Evolutionary conservation across 208 protist genomes (phyloP).

Genomic region (Trypanosoma boissoni): DNA sequence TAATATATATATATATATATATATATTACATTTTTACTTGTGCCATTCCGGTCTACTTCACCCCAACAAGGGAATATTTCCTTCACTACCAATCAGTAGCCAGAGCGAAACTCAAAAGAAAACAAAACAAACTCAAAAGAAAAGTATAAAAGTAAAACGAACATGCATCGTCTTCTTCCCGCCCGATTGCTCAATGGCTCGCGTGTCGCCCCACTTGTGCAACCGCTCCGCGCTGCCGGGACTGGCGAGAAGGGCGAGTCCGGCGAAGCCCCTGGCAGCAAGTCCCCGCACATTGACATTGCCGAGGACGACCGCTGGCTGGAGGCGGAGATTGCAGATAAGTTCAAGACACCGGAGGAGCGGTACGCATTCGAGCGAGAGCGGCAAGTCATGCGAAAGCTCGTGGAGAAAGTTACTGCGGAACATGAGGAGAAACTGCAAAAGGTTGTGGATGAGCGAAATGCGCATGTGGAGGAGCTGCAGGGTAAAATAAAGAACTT

Average conservation of each 20-base stretch:
- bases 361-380: slow-evolving; percentile 71
- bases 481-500: slow-evolving; percentile 49
- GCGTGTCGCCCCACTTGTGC: not conserved
- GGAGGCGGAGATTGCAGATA: slow-evolving; percentile 86
- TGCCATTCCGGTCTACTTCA: not conserved
- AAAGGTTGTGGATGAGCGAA: slow-evolving; percentile 28
- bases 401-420: slow-evolving; percentile 44
- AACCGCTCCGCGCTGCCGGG: not conserved
- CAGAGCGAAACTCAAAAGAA: not conserved
- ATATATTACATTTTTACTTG: slow-evolving; percentile 7
- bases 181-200: not conserved
- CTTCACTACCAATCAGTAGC: not conserved
- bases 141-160: not conserved
- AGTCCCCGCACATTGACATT: slow-evolving; percentile 49
- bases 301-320: slow-evolving; percentile 75
- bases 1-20: slow-evolving; percentile 10
- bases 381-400: slow-evolving; percentile 48
- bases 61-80: not conserved
- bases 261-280: slow-evolving; percentile 32
- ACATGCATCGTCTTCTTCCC: slow-evolving; percentile 34
- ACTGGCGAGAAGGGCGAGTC: not conserved
- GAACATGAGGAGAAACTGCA: slow-evolving; percentile 52
- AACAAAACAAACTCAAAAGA: not conserved
- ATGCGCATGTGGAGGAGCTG: slow-evolving; percentile 43
- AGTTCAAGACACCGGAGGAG: slow-evolving; percentile 77